Conservation (phyloP, 495 filamentous ascomycete species). For the Aspergillus cristatus region DNA sequence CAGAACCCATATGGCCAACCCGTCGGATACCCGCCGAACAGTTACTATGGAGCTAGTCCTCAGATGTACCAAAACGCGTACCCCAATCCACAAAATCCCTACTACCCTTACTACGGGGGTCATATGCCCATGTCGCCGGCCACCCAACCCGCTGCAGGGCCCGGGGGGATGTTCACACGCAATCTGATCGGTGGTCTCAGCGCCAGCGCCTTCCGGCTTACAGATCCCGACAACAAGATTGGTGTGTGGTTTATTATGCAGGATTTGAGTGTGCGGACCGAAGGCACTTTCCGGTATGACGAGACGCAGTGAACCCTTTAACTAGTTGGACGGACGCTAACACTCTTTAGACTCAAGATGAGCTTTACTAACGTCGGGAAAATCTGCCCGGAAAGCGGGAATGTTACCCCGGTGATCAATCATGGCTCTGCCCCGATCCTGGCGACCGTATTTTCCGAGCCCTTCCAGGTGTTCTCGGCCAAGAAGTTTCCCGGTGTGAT, state of each 20-base stretch:
- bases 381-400: slow-evolving; percentile 21
- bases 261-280: slow-evolving; percentile 88
- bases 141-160: slow-evolving; percentile 36
- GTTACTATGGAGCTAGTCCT: slow-evolving; percentile 30
- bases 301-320: background rate
- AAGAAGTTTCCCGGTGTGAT: slow-evolving; percentile 99
- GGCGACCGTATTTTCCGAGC: slow-evolving; percentile 77
- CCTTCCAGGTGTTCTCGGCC: slow-evolving; percentile 89
- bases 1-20: slow-evolving; percentile 31
- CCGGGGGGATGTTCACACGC: slow-evolving; percentile 87
- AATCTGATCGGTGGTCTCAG: slow-evolving; percentile 92
- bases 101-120: slow-evolving; percentile 32
- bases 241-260: slow-evolving; percentile 97
- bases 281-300: slow-evolving; percentile 78
- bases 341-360: slow-evolving; percentile 49
- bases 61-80: slow-evolving; percentile 39
- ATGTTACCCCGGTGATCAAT: slow-evolving; percentile 50
- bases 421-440: slow-evolving; percentile 74
- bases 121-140: slow-evolving; percentile 32
- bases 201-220: slow-evolving; percentile 81
- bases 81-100: slow-evolving; percentile 27
- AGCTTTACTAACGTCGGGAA: slow-evolving; percentile 79
- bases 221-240: slow-evolving; percentile 71
- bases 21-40: slow-evolving; percentile 31
- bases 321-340: background rate